phyloP scores from a whole-genome alignment of 2,329 filamentous ascomycete species.

The Bertia moriformis region DNA sequence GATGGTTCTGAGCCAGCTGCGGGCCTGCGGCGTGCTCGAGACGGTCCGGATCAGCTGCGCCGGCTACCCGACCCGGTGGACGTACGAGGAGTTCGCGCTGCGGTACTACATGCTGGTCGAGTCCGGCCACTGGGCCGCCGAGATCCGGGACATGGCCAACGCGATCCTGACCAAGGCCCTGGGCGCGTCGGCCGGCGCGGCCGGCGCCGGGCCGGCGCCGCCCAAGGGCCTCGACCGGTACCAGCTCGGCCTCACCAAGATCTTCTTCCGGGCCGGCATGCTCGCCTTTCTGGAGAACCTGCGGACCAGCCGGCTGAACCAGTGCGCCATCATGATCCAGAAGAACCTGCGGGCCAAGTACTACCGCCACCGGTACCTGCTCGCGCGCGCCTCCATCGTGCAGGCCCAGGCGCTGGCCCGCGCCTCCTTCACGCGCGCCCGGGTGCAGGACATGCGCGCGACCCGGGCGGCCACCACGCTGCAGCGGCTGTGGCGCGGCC shows the following conservation, averaged over 20 bases:
- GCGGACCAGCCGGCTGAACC: slow-evolving; percentile 76
- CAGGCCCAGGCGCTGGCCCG: slow-evolving; percentile 65
- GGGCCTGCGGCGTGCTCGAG: slow-evolving; percentile 96
- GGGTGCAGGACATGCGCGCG: slow-evolving; percentile 66
- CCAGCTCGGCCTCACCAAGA: slow-evolving; percentile 92
- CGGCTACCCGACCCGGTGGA: slow-evolving; percentile 95
- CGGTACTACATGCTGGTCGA: slow-evolving; percentile 97
- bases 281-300: slow-evolving; percentile 93
- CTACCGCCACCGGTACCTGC: slow-evolving; percentile 80
- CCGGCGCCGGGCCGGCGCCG: slow-evolving; percentile 55
- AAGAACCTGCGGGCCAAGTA: slow-evolving; percentile 95
- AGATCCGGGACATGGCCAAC: slow-evolving; percentile 88
- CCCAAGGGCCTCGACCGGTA: slow-evolving; percentile 89
- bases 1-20: slow-evolving; percentile 93
- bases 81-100: slow-evolving; percentile 93
- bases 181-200: slow-evolving; percentile 58
- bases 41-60: slow-evolving; percentile 95
- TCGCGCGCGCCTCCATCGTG: slow-evolving; percentile 69
- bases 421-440: slow-evolving; percentile 63
- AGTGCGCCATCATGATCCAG: slow-evolving; percentile 92
- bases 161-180: slow-evolving; percentile 80
- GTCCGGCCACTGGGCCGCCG: slow-evolving; percentile 77
- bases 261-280: slow-evolving; percentile 99
- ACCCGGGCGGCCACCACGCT: slow-evolving; percentile 84
- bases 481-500: slow-evolving; percentile 85